A percentile compares a stretch with the other conserved stretches of the same genome.
Evolutionary conservation across 208 protist genomes (phyloP).

Genomic region (Tritrichomonas foetus): DNA sequence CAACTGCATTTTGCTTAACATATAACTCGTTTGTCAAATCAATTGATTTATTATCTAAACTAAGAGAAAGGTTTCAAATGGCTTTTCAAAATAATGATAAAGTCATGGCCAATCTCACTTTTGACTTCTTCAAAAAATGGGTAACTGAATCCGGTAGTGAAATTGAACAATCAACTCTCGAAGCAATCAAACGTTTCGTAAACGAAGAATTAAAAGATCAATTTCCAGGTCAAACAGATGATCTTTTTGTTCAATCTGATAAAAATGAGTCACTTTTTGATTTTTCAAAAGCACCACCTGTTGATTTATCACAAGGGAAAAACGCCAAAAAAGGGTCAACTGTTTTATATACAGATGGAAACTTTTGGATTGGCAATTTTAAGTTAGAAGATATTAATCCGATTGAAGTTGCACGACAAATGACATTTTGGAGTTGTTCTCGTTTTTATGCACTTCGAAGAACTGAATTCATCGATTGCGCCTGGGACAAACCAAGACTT

Average conservation of each 20-base stretch:
- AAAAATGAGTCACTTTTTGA: not conserved
- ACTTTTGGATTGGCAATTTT: not conserved
- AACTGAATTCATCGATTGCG: not conserved
- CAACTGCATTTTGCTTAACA: not conserved
- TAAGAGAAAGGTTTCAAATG: not conserved
- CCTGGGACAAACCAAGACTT: not conserved
- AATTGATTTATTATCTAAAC: not conserved
- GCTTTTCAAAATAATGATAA: not conserved
- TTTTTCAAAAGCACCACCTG: not conserved
- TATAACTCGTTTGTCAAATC: not conserved
- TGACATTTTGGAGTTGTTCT: not conserved
- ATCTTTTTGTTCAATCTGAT: not conserved
- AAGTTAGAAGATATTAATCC: not conserved
- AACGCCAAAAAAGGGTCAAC: not conserved
- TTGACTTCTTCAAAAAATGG: not conserved
- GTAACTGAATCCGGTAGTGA: not conserved
- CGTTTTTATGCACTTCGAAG: not conserved
- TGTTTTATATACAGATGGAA: too few species aligned
- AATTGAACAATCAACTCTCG: not conserved
- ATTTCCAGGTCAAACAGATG: not conserved
- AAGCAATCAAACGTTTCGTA: not conserved
- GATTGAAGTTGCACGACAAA: not conserved
- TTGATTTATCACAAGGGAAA: not conserved
- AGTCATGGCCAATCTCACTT: not conserved
- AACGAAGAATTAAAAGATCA: not conserved